Conservation (phyloP, 2,329 filamentous ascomycete species). For the Aureobasidium mangrovei region DNA sequence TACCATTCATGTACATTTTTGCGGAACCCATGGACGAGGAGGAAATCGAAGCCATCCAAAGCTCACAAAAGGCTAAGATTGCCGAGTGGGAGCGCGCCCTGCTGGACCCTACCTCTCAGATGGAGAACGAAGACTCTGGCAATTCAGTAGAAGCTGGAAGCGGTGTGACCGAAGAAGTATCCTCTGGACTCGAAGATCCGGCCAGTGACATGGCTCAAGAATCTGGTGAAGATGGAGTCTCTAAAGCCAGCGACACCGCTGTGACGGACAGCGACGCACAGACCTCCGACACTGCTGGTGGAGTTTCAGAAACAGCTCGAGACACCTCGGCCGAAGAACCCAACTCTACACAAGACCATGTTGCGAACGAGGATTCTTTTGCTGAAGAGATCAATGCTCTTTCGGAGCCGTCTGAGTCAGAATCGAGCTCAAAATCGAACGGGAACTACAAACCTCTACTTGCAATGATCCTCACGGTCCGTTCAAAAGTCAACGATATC, state of each 20-base stretch:
- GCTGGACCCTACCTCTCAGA: slow-evolving; percentile 19
- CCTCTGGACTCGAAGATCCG: background rate
- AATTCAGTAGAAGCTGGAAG: background rate
- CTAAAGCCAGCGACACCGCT: too few relatives aligned
- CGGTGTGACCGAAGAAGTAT: background rate
- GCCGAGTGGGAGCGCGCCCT: slow-evolving; percentile 54
- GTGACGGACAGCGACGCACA: too few relatives aligned
- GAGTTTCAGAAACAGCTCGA: background rate
- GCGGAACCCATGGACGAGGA: slow-evolving; percentile 71
- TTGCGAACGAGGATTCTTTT: background rate
- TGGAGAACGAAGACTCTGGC: background rate
- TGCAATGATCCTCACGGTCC: slow-evolving; percentile 62
- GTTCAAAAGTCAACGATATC: slow-evolving; percentile 61
- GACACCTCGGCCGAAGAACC: background rate
- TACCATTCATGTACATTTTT: slow-evolving; percentile 73
- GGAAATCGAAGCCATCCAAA: slow-evolving; percentile 67
- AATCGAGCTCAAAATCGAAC: background rate
- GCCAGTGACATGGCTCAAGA: background rate
- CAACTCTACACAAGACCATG: background rate
- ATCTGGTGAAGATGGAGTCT: background rate
- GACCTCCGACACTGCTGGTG: too few relatives aligned
- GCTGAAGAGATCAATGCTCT: background rate
- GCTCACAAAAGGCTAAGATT: slow-evolving; percentile 52
- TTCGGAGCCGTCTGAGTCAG: background rate
- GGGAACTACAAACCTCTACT: slow-evolving; percentile 39